Conservation (phyloP, 1,284 basidiomycete genomes). For the Melampsora americana region DNA sequence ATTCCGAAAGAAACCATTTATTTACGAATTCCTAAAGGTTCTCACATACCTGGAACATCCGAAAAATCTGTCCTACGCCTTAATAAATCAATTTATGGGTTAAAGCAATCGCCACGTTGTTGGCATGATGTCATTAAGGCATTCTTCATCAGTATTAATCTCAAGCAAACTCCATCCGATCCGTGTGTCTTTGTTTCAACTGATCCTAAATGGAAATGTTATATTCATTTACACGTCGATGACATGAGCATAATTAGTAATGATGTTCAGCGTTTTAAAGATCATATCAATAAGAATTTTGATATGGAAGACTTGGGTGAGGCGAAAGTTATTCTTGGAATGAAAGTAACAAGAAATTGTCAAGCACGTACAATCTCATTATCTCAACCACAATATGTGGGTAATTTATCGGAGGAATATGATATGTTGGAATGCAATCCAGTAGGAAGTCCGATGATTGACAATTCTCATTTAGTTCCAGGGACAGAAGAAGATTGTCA, state of each 20-base stretch:
- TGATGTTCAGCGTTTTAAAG: too few relatives aligned
- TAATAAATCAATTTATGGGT: conserved; percentile 26
- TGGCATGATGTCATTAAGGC: conserved; percentile 2
- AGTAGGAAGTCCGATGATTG: not conserved
- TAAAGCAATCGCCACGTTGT: conserved; percentile 20
- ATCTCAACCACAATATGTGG: not conserved
- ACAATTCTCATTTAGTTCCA: not conserved
- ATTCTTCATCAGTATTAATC: not conserved
- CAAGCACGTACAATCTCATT: not conserved
- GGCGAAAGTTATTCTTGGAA: not conserved
- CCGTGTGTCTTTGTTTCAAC: too few relatives aligned
- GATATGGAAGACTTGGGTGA: not conserved
- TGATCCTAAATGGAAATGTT: not conserved
- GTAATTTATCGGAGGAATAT: not conserved
- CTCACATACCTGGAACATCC: not conserved
- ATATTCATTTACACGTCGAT: not conserved
- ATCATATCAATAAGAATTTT: not conserved
- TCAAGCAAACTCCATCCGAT: not conserved
- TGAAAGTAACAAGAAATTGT: not conserved
- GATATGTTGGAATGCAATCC: not conserved
- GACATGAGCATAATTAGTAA: not conserved
- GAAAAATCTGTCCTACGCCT: not conserved
- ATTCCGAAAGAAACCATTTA: not conserved
- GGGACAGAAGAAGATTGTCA: not conserved
- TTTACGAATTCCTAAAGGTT: not conserved